These are phyloP conservation scores for Punica granatum DNA, from an alignment of 345 rosid genomes.

Conservation along the genomic window DNA sequence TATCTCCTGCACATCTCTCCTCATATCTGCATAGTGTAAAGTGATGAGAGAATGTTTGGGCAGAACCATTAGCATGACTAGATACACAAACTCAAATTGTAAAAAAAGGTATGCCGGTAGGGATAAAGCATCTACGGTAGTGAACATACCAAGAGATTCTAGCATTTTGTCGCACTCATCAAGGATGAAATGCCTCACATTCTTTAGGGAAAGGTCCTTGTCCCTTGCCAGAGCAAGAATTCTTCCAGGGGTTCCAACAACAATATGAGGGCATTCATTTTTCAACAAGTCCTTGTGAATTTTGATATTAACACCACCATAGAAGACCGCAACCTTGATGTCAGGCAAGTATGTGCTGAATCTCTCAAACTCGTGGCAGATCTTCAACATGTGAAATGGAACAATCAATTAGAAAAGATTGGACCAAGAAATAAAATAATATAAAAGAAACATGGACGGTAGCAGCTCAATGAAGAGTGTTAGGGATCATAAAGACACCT, in stretches of 20 bases:
- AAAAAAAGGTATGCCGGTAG: neutral
- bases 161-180: constrained; percentile 99
- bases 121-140: neutral
- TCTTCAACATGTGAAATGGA: constrained; percentile 34
- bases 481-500: constrained; percentile 32
- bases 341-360: constrained; percentile 94
- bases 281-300: constrained; percentile 83
- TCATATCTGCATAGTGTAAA: constrained; percentile 55
- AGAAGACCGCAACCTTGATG: constrained; percentile 86
- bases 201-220: constrained; percentile 91
- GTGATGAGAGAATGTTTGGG: too few relatives aligned
- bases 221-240: constrained; percentile 86
- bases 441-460: too few relatives aligned
- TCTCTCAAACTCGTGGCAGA: constrained; percentile 93
- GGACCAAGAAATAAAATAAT: neutral
- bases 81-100: neutral
- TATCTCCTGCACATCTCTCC: constrained; percentile 97
- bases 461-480: neutral
- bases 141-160: constrained; percentile 75
- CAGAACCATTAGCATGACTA: neutral
- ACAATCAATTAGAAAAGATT: neutral
- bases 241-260: constrained; percentile 99
- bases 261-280: constrained; percentile 98
- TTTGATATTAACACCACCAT: constrained; percentile 91
- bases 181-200: constrained; percentile 98